Percentiles rank a stretch among this genome's conserved stretches.
These are phyloP conservation scores for Ophiostoma himal-ulmi DNA, from an alignment of 2,329 filamentous ascomycete species.

Conservation along the genomic window DNA sequence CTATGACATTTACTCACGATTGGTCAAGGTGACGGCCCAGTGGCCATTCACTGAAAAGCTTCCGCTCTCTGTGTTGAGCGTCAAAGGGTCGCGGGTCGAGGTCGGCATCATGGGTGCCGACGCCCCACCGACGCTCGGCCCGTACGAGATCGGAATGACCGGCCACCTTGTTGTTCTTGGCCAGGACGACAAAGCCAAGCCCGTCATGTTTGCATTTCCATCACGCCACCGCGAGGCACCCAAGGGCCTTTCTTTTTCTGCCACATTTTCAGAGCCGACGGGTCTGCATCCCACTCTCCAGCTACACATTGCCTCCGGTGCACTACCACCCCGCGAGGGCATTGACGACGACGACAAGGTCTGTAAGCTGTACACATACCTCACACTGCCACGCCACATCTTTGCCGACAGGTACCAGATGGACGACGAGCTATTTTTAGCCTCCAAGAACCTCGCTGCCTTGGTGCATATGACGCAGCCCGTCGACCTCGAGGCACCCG, in stretches of 20 bases:
- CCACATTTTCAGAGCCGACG: slow-evolving; percentile 61
- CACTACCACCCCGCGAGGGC: slow-evolving; percentile 38
- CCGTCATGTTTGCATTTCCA: slow-evolving; percentile 77
- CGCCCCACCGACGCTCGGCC: slow-evolving; percentile 51
- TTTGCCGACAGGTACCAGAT: slow-evolving; percentile 90
- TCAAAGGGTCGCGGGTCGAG: slow-evolving; percentile 57
- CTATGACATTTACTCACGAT: slow-evolving; percentile 62
- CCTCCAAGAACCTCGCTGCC: slow-evolving; percentile 69
- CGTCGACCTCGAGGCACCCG: slow-evolving; percentile 84
- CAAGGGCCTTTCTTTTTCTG: slow-evolving; percentile 49
- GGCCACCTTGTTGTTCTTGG: slow-evolving; percentile 76
- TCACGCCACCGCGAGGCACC: slow-evolving; percentile 63
- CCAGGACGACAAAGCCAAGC: slow-evolving; percentile 63
- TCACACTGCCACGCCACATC: slow-evolving; percentile 73
- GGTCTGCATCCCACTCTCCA: slow-evolving; percentile 80
- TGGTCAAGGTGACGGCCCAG: slow-evolving; percentile 58
- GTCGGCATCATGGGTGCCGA: slow-evolving; percentile 72
- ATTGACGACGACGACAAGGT: slow-evolving; percentile 18
- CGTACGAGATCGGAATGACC: slow-evolving; percentile 69
- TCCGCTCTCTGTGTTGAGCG: slow-evolving; percentile 38
- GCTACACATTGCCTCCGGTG: slow-evolving; percentile 53
- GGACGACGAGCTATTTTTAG: slow-evolving; percentile 66
- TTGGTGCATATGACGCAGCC: slow-evolving; percentile 66
- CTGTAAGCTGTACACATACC: slow-evolving; percentile 71
- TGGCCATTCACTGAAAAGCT: slow-evolving; percentile 49